Conservation (phyloP, 2,329 filamentous ascomycete species). For the Scleromitrula shiraiana region DNA sequence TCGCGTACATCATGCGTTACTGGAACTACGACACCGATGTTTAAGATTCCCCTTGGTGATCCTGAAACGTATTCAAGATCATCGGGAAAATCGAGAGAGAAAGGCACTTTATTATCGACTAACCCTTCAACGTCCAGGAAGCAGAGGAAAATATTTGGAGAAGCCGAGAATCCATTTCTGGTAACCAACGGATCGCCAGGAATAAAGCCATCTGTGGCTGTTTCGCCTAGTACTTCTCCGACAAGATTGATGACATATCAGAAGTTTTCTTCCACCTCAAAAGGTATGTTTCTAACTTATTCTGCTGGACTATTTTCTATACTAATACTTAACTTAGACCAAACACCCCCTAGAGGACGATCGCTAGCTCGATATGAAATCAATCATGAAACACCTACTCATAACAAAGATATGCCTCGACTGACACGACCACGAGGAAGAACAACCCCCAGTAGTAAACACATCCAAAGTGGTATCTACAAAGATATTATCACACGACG, state of each 20-base stretch:
- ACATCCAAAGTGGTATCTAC: not conserved
- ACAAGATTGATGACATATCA: not conserved
- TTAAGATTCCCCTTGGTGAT: not conserved
- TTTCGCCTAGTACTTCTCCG: constrained; percentile 6
- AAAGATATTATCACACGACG: not conserved
- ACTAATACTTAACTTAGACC: not conserved
- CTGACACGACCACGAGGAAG: not conserved
- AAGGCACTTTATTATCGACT: not conserved
- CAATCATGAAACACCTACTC: constrained; percentile 1
- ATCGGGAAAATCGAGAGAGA: not conserved
- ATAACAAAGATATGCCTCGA: not conserved
- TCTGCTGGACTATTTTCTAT: not conserved
- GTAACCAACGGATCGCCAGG: not conserved
- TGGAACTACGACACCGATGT: not conserved
- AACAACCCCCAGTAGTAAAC: not conserved
- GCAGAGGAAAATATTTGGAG: constrained; percentile 9
- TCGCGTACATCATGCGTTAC: not conserved
- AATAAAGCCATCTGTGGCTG: not conserved
- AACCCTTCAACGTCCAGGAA: not conserved
- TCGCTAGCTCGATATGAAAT: constrained; percentile 6
- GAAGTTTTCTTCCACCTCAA: not conserved
- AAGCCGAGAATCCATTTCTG: constrained; percentile 9
- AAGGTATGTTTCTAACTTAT: not conserved
- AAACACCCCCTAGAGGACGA: not conserved
- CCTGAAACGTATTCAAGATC: not conserved